Percentiles rank a stretch among this genome's conserved stretches.
Evolutionary conservation across 2,329 filamentous ascomycete genomes (phyloP).

Genomic region (Aplosporella prunicola): DNA sequence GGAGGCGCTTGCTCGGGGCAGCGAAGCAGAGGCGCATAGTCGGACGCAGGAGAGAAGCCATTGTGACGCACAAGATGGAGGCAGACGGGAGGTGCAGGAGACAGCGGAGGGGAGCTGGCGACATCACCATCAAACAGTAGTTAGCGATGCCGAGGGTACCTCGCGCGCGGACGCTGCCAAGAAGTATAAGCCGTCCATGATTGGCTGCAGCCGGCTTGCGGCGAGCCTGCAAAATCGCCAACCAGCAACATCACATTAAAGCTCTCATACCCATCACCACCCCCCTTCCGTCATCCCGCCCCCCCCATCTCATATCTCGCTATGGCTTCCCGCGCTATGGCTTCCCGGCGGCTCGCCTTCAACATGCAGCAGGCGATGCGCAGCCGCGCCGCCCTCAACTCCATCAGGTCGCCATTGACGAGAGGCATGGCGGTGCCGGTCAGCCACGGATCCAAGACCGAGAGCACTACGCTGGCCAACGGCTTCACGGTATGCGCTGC

Average conservation of each 20-base stretch:
- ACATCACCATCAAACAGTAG: slow-evolving; percentile 9
- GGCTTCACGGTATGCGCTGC: slow-evolving; percentile 71
- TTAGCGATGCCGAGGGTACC: slow-evolving; percentile 7
- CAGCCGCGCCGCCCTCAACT: slow-evolving; percentile 73
- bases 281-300: slow-evolving; percentile 33
- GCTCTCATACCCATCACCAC: slow-evolving; percentile 39
- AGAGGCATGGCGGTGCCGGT: slow-evolving; percentile 88
- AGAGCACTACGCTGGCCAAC: slow-evolving; percentile 94
- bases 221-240: slow-evolving; percentile 8
- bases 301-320: slow-evolving; percentile 21
- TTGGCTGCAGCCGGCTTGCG: slow-evolving; percentile 4
- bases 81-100: not conserved
- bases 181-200: slow-evolving; percentile 5
- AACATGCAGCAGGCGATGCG: slow-evolving; percentile 87
- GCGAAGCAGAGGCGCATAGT: slow-evolving; percentile 36
- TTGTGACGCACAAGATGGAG: slow-evolving; percentile 21
- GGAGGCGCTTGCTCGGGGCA: slow-evolving; percentile 33
- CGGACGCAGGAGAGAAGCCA: slow-evolving; percentile 46
- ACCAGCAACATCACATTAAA: slow-evolving; percentile 6
- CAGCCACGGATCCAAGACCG: slow-evolving; percentile 64
- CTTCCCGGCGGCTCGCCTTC: slow-evolving; percentile 92
- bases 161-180: slow-evolving; percentile 8
- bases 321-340: slow-evolving; percentile 94
- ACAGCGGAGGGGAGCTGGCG: slow-evolving; percentile 1
- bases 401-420: slow-evolving; percentile 61